Evolutionary conservation across 2,329 filamentous ascomycete species (phyloP), one percentile per base, ranked within the genome.

Genomic region (Aulographum hederae): DNA sequence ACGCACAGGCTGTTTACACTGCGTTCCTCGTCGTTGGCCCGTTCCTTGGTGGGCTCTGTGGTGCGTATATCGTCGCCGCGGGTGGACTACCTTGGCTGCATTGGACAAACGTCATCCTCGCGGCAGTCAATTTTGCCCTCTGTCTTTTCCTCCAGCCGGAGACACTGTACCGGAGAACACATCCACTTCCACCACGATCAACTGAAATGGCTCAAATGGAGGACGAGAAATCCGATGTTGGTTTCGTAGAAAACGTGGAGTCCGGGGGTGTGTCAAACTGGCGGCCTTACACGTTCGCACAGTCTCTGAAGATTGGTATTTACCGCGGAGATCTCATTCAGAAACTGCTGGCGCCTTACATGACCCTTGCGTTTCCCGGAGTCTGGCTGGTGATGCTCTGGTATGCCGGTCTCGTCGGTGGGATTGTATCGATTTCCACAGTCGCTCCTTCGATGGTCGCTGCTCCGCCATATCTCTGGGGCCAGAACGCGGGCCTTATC

Each of bases 371-470:
- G 3, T 46, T 57, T 15, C 56, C 56, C 3, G 56, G 56, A 20
- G 52, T 53, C 0, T 56, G 54, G 51, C 45, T 58, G 3, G 46
- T 58, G 10, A 51, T 55, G 27, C 36, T 51, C 1, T 55, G 54
- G 43, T 58, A 60, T 33, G 53, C 53, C 4, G 56, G 54, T 2
- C 43, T 59, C 2, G 49, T 58, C 5, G 56, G 52, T 12, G 47
- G 50, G 2, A 46, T 57, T 23, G 53, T 59, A 13, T 50, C 51
- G 1, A 47, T 52, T 26, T 47, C 49, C 27, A 50, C 45, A 3
- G 43, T 59, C n/a, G 49, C 43, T 3, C 47, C 54, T 0, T 47
- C 52, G 31, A 31, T 58, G 2, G 43, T 58, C 2, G 43, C 50
- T 4, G 39, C 37, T 5, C 56, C 54, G 10, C 56, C 55, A 0